Conservation (phyloP, 2,329 filamentous ascomycete genomes). For the Stagonosporopsis cucurbitacearum region DNA sequence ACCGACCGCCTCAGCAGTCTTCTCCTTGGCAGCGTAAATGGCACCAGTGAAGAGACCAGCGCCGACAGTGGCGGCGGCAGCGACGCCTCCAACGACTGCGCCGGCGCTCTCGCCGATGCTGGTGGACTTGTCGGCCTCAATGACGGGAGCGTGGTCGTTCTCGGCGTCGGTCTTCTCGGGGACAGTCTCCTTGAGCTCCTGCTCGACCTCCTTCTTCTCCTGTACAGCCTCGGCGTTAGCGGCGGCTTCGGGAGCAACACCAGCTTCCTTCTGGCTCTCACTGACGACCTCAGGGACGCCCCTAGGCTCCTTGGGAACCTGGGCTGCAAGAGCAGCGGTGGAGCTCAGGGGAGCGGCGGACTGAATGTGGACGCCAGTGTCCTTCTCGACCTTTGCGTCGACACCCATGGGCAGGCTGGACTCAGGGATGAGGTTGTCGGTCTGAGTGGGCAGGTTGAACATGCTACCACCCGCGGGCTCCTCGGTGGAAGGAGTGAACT, state of each 20-base stretch:
- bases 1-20: constrained; percentile 45
- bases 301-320: constrained; percentile 54
- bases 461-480: constrained; percentile 53
- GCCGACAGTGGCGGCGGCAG: constrained; percentile 51
- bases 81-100: constrained; percentile 31
- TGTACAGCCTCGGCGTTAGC: constrained; percentile 68
- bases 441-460: constrained; percentile 57
- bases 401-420: constrained; percentile 76
- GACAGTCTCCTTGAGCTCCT: constrained; percentile 72
- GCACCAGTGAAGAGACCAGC: constrained; percentile 48
- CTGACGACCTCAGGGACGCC: constrained; percentile 67
- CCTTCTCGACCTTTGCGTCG: constrained; percentile 48
- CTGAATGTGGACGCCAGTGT: constrained; percentile 51
- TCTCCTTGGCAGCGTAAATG: constrained; percentile 41
- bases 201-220: constrained; percentile 74
- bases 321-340: constrained; percentile 54
- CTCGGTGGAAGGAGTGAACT: constrained; percentile 53
- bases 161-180: constrained; percentile 62
- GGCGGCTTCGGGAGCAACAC: constrained; percentile 71
- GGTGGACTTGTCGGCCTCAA: constrained; percentile 25
- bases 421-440: constrained; percentile 76
- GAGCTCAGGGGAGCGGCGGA: constrained; percentile 54
- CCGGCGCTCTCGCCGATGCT: constrained; percentile 22
- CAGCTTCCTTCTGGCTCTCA: constrained; percentile 73
- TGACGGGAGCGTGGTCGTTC: constrained; percentile 16